phyloP scores from a whole-genome alignment of 129 eudicot genomes.

The Chrysanthemum seticuspe region DNA sequence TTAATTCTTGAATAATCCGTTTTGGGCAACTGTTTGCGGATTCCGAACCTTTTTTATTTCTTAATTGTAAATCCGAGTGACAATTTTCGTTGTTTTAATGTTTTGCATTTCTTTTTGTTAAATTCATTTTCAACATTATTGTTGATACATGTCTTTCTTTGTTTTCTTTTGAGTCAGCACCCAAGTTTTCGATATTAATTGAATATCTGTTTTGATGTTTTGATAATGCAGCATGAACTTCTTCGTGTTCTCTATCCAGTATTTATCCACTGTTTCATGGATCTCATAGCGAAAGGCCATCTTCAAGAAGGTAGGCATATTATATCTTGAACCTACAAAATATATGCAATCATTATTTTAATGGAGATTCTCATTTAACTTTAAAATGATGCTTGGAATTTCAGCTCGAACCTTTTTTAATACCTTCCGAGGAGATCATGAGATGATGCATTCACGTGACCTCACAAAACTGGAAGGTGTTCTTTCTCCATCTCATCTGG shows the following conservation, averaged over 20 bases:
- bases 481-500: conserved; percentile 96
- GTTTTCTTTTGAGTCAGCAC: neutral
- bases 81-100: no score
- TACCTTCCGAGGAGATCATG: conserved; percentile 96
- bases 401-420: conserved; percentile 84
- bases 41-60: no score
- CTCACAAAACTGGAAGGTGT: conserved; percentile 94
- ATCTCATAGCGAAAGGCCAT: conserved; percentile 90
- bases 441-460: conserved; percentile 85
- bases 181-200: neutral
- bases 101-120: no score
- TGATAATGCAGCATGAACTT: conserved; percentile 77
- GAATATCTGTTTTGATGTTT: conserved; percentile 11
- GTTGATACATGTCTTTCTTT: neutral
- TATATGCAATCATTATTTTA: conserved; percentile 3
- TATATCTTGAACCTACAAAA: conserved; percentile 16
- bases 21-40: no score
- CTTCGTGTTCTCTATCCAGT: conserved; percentile 93
- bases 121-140: no score
- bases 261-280: conserved; percentile 96
- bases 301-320: conserved; percentile 78
- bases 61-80: no score
- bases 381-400: conserved; percentile 18
- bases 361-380: conserved; percentile 1
- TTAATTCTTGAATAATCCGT: no score